A percentile compares a stretch with the other conserved stretches of the same genome.
Evolutionary conservation across 352 stramenopile species (phyloP).

Genomic region (Pseudoperonospora humuli): DNA sequence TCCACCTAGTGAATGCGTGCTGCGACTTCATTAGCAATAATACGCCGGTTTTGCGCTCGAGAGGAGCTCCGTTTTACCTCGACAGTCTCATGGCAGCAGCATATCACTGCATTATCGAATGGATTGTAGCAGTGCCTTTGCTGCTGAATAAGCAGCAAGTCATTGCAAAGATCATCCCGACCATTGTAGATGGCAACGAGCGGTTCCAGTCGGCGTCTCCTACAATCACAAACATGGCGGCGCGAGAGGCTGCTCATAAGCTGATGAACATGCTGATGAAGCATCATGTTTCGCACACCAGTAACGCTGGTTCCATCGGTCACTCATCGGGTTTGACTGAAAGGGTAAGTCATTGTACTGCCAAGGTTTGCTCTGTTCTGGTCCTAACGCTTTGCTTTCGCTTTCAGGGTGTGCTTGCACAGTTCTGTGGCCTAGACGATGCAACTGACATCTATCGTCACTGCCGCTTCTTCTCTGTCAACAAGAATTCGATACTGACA

Average conservation of each 20-base stretch:
- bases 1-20: constrained; percentile 76
- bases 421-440: constrained; percentile 47
- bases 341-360: constrained; percentile 28
- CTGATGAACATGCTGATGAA: constrained; percentile 85
- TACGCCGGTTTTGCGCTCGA: constrained; percentile 62
- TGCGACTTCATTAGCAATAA: constrained; percentile 83
- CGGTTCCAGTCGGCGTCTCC: constrained; percentile 55
- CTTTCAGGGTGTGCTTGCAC: constrained; percentile 36
- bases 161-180: constrained; percentile 73
- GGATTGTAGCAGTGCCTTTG: constrained; percentile 67
- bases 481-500: constrained; percentile 71
- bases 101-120: constrained; percentile 80
- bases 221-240: constrained; percentile 39
- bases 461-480: constrained; percentile 77
- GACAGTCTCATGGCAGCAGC: constrained; percentile 75
- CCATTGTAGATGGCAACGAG: constrained; percentile 72
- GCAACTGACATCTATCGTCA: constrained; percentile 34
- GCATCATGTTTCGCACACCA: constrained; percentile 65
- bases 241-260: constrained; percentile 69
- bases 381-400: constrained; percentile 7
- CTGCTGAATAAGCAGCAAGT: constrained; percentile 69
- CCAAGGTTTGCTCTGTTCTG: not conserved
- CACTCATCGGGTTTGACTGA: constrained; percentile 50
- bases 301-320: constrained; percentile 29
- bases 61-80: constrained; percentile 69